phyloP scores from a whole-genome alignment of 2,329 filamentous ascomycete species.

The Lecanicillium sp. region DNA sequence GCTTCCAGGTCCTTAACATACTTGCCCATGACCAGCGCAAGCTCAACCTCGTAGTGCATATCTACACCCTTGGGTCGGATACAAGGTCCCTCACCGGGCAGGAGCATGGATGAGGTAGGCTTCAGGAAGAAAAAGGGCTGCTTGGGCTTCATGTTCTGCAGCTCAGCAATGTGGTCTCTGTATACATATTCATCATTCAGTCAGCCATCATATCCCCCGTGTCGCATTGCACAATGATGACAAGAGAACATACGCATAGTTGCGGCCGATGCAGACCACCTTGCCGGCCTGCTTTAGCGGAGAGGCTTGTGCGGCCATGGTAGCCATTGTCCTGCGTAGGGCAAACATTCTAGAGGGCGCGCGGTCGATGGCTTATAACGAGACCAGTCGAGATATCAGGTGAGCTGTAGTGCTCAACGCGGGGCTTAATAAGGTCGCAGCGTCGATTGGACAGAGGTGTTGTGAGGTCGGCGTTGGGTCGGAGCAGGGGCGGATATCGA shows the following conservation, averaged over 20 bases:
- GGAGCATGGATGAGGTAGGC: constrained; percentile 77
- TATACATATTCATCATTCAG: constrained; percentile 13
- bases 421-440: no score
- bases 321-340: constrained; percentile 29
- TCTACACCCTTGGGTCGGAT: constrained; percentile 75
- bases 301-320: constrained; percentile 34
- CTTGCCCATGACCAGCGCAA: constrained; percentile 84
- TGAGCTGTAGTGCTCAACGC: background rate
- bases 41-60: constrained; percentile 91
- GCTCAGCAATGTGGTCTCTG: constrained; percentile 88
- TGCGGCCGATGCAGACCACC: constrained; percentile 88
- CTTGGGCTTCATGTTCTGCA: constrained; percentile 80
- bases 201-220: no score
- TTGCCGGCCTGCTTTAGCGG: constrained; percentile 54
- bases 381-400: background rate
- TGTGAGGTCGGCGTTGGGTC: no score
- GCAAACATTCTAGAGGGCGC: constrained; percentile 26
- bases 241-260: constrained; percentile 88
- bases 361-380: no score
- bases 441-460: no score
- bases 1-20: constrained; percentile 66
- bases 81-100: constrained; percentile 70
- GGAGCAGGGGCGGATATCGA: no score
- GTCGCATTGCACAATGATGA: no score
- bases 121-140: constrained; percentile 99